Conservation (phyloP, 106 monocot genomes). For the Acorus gramineus region DNA sequence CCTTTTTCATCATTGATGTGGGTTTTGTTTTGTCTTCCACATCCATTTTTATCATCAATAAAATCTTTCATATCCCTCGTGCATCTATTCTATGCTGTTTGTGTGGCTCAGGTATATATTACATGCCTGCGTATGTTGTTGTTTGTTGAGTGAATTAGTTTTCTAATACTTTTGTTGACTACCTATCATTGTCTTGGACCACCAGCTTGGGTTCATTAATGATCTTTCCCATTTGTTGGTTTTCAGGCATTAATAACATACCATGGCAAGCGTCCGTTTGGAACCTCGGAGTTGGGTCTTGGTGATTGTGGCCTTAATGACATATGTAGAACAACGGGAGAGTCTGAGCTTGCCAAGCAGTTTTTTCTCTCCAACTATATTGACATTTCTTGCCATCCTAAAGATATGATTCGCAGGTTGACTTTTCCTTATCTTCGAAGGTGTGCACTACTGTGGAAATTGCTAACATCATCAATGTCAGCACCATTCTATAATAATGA, state of each 20-base stretch:
- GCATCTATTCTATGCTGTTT: slow-evolving; percentile 82
- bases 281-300: slow-evolving; percentile 23
- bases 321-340: slow-evolving; percentile 44
- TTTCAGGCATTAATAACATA: slow-evolving; percentile 79
- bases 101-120: slow-evolving; percentile 66
- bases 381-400: slow-evolving; percentile 42
- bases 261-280: slow-evolving; percentile 41
- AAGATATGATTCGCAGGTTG: slow-evolving; percentile 64
- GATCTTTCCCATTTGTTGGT: background rate
- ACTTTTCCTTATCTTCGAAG: slow-evolving; percentile 85
- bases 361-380: slow-evolving; percentile 57
- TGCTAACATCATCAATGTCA: slow-evolving; percentile 38
- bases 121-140: slow-evolving; percentile 5
- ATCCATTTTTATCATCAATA: slow-evolving; percentile 45
- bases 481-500: slow-evolving; percentile 29
- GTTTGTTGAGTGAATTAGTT: background rate
- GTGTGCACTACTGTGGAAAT: slow-evolving; percentile 65
- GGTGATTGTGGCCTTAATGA: slow-evolving; percentile 33
- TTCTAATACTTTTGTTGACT: background rate
- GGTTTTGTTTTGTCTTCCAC: slow-evolving; percentile 77
- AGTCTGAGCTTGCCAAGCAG: slow-evolving; percentile 28
- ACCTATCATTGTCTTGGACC: too few relatives aligned
- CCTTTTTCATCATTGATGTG: slow-evolving; percentile 76
- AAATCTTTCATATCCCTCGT: slow-evolving; percentile 63
- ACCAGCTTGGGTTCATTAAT: too few relatives aligned